Evolutionary conservation across 2,329 filamentous ascomycete genomes (phyloP).

Genomic region (Sporothrix humicola): DNA sequence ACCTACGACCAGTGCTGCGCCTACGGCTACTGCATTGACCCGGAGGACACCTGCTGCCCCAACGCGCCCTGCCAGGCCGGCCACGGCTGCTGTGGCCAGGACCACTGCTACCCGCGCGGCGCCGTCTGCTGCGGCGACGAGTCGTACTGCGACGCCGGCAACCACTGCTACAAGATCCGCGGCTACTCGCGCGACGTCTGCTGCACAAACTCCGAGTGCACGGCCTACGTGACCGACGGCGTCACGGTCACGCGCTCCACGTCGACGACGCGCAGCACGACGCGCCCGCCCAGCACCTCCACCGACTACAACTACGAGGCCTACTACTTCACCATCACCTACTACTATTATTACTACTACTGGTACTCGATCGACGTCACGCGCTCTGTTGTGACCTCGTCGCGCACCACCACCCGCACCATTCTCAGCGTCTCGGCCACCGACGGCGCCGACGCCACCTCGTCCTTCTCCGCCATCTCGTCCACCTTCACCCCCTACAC

Average conservation of each 20-base stretch:
- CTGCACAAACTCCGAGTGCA: constrained; percentile 41
- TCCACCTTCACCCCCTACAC: constrained; percentile 37
- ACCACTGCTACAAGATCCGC: constrained; percentile 36
- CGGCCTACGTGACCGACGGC: constrained; percentile 39
- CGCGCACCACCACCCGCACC: constrained; percentile 33
- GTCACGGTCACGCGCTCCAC: constrained; percentile 37
- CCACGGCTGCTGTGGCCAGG: constrained; percentile 38
- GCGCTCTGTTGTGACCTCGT: constrained; percentile 39
- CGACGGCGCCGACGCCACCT: constrained; percentile 36
- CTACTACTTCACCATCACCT: constrained; percentile 41
- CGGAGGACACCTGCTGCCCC: constrained; percentile 38
- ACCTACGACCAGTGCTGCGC: constrained; percentile 36
- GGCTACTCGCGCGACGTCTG: constrained; percentile 35
- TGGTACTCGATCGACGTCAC: constrained; percentile 38
- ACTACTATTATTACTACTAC: constrained; percentile 42
- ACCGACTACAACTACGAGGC: constrained; percentile 33
- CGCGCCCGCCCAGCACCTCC: constrained; percentile 9
- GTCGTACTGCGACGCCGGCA: constrained; percentile 39
- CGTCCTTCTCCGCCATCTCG: constrained; percentile 38
- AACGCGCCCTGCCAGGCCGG: constrained; percentile 37
- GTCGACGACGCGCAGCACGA: constrained; percentile 35
- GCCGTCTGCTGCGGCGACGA: constrained; percentile 39
- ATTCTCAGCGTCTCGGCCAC: constrained; percentile 39
- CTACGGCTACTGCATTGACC: constrained; percentile 40
- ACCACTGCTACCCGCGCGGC: constrained; percentile 39